Evolutionary conservation across 306 rosid genomes (phyloP).

Genomic region (Rubus idaeus): DNA sequence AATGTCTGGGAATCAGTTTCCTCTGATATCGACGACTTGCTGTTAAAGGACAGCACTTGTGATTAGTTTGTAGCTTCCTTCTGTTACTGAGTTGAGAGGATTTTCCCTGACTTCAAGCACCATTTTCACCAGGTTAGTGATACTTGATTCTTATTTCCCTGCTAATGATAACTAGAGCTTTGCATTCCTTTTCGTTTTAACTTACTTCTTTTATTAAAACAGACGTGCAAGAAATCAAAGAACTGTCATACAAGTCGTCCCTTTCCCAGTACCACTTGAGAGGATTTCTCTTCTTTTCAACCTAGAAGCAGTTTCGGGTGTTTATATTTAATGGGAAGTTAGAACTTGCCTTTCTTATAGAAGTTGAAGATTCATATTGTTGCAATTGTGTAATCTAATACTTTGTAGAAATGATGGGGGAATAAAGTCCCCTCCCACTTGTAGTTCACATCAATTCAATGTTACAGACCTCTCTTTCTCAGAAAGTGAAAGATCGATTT

Average conservation of each 20-base stretch:
- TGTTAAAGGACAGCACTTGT: constrained; percentile 25
- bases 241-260: constrained; percentile 20
- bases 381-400: constrained; percentile 27
- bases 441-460: constrained; percentile 25
- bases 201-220: constrained; percentile 20
- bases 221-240: constrained; percentile 20
- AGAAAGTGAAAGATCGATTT: constrained; percentile 18
- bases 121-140: constrained; percentile 22
- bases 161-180: constrained; percentile 8
- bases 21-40: constrained; percentile 23
- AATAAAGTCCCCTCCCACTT: constrained; percentile 10
- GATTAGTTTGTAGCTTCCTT: constrained; percentile 31
- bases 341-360: constrained; percentile 17
- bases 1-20: constrained; percentile 25
- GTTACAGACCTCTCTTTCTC: constrained; percentile 20
- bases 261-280: constrained; percentile 23
- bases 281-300: constrained; percentile 26
- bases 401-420: constrained; percentile 26
- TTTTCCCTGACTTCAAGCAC: constrained; percentile 7
- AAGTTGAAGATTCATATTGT: constrained; percentile 29
- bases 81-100: constrained; percentile 24
- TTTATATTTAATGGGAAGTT: constrained; percentile 13
- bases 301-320: constrained; percentile 10
- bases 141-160: constrained; percentile 18
- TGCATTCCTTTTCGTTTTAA: constrained; percentile 10